Conservation (phyloP, 1,284 basidiomycete species). For the Trichosporon sp. region DNA sequence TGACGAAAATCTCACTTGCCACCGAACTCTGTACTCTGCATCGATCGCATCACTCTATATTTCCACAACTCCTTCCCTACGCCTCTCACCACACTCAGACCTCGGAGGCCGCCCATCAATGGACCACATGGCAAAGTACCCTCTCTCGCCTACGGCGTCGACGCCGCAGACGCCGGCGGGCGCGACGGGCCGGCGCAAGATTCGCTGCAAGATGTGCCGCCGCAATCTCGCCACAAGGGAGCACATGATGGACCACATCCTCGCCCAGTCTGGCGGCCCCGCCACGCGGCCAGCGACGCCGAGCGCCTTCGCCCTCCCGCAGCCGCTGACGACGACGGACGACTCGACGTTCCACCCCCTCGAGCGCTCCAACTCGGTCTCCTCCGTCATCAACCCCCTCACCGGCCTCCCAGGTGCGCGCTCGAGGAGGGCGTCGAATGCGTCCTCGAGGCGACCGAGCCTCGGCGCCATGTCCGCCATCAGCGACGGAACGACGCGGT, state of each 20-base stretch:
- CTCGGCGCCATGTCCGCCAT: not conserved
- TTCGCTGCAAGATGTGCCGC: conserved; percentile 89
- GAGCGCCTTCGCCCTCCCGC: conserved; percentile 40
- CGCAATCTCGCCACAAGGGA: conserved; percentile 83
- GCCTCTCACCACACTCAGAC: conserved; percentile 53
- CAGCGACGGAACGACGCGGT: not conserved
- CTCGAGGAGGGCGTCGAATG: not conserved
- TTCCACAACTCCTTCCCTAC: conserved; percentile 8
- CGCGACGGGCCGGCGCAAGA: conserved; percentile 56
- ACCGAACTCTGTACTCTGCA: not conserved
- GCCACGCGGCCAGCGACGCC: conserved; percentile 50
- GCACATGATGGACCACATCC: conserved; percentile 86
- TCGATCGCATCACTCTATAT: too few relatives aligned
- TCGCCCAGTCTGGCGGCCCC: conserved; percentile 47
- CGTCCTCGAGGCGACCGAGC: not conserved
- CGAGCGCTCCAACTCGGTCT: conserved; percentile 14
- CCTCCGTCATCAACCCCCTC: conserved; percentile 50
- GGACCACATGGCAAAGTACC: conserved; percentile 74
- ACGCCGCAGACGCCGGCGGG: conserved; percentile 63
- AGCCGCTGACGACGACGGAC: conserved; percentile 24
- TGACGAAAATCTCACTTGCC: not conserved
- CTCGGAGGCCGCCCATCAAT: conserved; percentile 67
- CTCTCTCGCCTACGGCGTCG: conserved; percentile 67
- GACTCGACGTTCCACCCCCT: conserved; percentile 16
- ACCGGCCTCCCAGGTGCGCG: conserved; percentile 46